Conservation (phyloP, 2,329 filamentous ascomycete genomes). For the Didymella glomerata region DNA sequence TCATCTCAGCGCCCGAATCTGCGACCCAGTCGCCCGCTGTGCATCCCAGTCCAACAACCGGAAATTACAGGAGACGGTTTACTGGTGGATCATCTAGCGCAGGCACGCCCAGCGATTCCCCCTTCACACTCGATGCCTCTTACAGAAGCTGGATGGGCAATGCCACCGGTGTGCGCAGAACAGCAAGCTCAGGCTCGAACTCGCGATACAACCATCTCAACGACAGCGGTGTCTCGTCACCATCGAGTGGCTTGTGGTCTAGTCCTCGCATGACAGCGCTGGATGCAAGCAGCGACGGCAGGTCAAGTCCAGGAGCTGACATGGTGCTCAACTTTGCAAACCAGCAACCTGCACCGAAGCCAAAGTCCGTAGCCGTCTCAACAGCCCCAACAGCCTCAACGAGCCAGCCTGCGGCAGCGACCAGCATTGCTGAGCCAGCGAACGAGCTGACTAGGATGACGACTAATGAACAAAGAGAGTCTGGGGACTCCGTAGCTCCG, state of each 20-base stretch:
- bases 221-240: slow-evolving; percentile 33
- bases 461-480: slow-evolving; percentile 42
- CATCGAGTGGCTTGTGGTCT: slow-evolving; percentile 53
- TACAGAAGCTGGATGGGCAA: slow-evolving; percentile 48
- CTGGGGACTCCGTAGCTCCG: slow-evolving; percentile 43
- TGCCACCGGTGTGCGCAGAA: slow-evolving; percentile 53
- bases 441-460: slow-evolving; percentile 26
- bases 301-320: slow-evolving; percentile 41
- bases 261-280: slow-evolving; percentile 33
- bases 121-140: slow-evolving; percentile 42
- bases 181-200: slow-evolving; percentile 44
- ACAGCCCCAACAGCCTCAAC: neutral
- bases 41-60: slow-evolving; percentile 38
- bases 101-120: slow-evolving; percentile 42
- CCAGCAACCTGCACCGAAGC: slow-evolving; percentile 31
- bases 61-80: slow-evolving; percentile 33
- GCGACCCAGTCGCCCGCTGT: slow-evolving; percentile 45
- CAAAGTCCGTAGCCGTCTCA: slow-evolving; percentile 16
- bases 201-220: slow-evolving; percentile 33
- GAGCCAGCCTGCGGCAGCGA: neutral
- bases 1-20: slow-evolving; percentile 29
- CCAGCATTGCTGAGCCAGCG: slow-evolving; percentile 16
- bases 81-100: slow-evolving; percentile 30
- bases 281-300: slow-evolving; percentile 31
- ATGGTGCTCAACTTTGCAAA: slow-evolving; percentile 47